A percentile compares a stretch with the other conserved stretches of the same genome.
These are phyloP conservation scores for Ramaria sp. DNA, from an alignment of 768 basidiomycete species.

Conservation along the genomic window DNA sequence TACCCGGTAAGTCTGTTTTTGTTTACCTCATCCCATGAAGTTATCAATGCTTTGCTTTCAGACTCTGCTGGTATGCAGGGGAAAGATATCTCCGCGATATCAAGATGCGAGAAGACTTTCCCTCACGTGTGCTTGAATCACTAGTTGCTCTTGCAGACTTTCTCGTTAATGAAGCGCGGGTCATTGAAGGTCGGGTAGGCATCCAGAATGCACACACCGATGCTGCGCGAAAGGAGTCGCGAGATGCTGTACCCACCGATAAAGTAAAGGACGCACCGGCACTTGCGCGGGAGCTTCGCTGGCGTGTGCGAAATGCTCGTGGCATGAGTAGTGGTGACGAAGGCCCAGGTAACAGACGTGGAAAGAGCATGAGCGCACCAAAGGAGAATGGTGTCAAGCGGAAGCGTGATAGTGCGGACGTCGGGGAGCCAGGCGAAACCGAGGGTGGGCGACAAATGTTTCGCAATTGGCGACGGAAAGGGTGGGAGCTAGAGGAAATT, in stretches of 20 bases:
- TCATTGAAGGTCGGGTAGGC: slow-evolving; percentile 54
- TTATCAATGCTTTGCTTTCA: slow-evolving; percentile 18
- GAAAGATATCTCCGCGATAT: slow-evolving; percentile 72
- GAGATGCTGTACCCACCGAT: slow-evolving; percentile 73
- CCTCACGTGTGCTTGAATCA: slow-evolving; percentile 56
- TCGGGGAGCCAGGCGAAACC: slow-evolving; percentile 11
- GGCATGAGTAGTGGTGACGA: slow-evolving; percentile 66
- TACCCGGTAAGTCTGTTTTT: slow-evolving; percentile 39
- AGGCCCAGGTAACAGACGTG: not conserved
- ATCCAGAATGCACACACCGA: slow-evolving; percentile 23
- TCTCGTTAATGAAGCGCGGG: slow-evolving; percentile 65
- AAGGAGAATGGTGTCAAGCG: slow-evolving; percentile 4
- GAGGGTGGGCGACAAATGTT: slow-evolving; percentile 27
- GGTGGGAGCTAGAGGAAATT: slow-evolving; percentile 48
- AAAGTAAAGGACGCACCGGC: slow-evolving; percentile 75
- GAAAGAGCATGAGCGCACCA: not conserved
- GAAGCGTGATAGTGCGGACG: slow-evolving; percentile 9
- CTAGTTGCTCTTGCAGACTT: slow-evolving; percentile 65
- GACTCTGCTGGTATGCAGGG: slow-evolving; percentile 86
- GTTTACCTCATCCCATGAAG: not conserved
- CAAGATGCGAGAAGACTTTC: slow-evolving; percentile 41
- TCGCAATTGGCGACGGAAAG: slow-evolving; percentile 56
- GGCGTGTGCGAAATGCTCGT: slow-evolving; percentile 58
- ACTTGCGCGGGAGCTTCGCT: slow-evolving; percentile 74
- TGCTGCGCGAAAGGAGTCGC: slow-evolving; percentile 61